These are phyloP conservation scores for Aspergillus texensis DNA, from an alignment of 2,329 filamentous ascomycete genomes.

Conservation along the genomic window DNA sequence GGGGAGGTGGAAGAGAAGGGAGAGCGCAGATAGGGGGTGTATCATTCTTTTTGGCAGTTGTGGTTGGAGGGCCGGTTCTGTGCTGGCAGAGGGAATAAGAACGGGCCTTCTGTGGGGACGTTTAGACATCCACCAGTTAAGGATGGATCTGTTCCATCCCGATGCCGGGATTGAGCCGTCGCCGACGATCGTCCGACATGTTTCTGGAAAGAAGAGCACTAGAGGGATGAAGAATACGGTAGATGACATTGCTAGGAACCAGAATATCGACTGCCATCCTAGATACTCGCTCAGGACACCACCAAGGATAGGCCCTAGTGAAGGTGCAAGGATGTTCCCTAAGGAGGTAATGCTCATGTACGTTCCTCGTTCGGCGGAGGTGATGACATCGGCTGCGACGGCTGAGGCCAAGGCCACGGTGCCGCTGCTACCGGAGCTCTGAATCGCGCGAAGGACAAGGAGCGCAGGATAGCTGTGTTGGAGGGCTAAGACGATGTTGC, in stretches of 20 bases:
- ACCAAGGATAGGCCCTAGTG: conserved; percentile 60
- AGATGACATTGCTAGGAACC: conserved; percentile 63
- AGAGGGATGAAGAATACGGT: conserved; percentile 57
- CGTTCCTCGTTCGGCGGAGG: conserved; percentile 42
- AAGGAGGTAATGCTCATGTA: conserved; percentile 43
- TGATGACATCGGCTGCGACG: conserved; percentile 46
- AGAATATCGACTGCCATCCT: conserved; percentile 66
- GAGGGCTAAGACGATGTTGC: conserved; percentile 45
- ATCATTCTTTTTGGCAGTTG: conserved; percentile 10
- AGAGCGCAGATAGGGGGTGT: conserved; percentile 42
- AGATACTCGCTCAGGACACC: conserved; percentile 66
- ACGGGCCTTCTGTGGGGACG: conserved; percentile 5
- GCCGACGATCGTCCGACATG: conserved; percentile 43
- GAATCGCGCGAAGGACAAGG: conserved; percentile 44
- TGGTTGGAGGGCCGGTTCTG: background rate
- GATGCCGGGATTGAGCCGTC: conserved; percentile 37
- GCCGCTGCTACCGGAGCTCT: conserved; percentile 47
- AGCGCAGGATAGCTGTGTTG: conserved; percentile 43
- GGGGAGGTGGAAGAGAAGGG: conserved; percentile 41
- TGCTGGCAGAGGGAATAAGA: background rate
- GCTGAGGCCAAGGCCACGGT: conserved; percentile 46
- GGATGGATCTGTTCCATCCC: conserved; percentile 25
- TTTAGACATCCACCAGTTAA: conserved; percentile 19
- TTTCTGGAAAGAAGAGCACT: conserved; percentile 59
- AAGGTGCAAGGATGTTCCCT: conserved; percentile 45